phyloP scores from a whole-genome alignment of 495 filamentous ascomycete species.

The Hypoxylon fragiforme region DNA sequence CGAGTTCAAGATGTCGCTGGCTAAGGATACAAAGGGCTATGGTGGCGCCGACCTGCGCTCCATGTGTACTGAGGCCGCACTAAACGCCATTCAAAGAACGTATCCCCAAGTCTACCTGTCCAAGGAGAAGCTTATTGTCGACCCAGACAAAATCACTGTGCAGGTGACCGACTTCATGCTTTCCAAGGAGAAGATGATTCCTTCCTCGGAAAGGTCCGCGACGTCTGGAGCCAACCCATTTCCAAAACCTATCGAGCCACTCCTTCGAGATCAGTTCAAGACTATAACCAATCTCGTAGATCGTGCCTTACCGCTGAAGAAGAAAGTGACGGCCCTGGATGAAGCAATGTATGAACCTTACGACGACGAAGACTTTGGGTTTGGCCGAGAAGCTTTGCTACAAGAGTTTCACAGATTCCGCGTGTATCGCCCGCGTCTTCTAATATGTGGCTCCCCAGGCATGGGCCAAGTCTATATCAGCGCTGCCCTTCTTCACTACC shows the following conservation, averaged over 20 bases:
- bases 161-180: conserved; percentile 95
- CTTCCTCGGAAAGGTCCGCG: conserved; percentile 86
- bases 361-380: conserved; percentile 71
- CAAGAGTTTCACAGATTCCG: conserved; percentile 89
- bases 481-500: conserved; percentile 80
- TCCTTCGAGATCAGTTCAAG: conserved; percentile 72
- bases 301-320: conserved; percentile 77
- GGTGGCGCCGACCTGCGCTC: conserved; percentile 93
- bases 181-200: conserved; percentile 91
- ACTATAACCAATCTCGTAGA: conserved; percentile 68
- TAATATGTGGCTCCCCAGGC: conserved; percentile 75
- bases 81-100: conserved; percentile 95
- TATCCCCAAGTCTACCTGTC: conserved; percentile 97
- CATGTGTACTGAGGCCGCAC: conserved; percentile 93
- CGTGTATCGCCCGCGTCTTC: conserved; percentile 83
- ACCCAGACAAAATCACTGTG: conserved; percentile 79
- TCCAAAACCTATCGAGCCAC: conserved; percentile 75
- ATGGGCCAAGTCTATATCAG: conserved; percentile 96
- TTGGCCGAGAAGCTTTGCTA: conserved; percentile 81
- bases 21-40: conserved; percentile 90
- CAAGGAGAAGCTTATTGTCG: conserved; percentile 84
- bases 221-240: conserved; percentile 79
- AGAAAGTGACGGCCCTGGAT: conserved; percentile 83
- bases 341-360: conserved; percentile 93
- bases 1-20: conserved; percentile 79